A percentile compares a stretch with the other conserved stretches of the same genome.
Evolutionary conservation across 495 filamentous ascomycete genomes (phyloP).

Genomic region (Oidiodendron maius): DNA sequence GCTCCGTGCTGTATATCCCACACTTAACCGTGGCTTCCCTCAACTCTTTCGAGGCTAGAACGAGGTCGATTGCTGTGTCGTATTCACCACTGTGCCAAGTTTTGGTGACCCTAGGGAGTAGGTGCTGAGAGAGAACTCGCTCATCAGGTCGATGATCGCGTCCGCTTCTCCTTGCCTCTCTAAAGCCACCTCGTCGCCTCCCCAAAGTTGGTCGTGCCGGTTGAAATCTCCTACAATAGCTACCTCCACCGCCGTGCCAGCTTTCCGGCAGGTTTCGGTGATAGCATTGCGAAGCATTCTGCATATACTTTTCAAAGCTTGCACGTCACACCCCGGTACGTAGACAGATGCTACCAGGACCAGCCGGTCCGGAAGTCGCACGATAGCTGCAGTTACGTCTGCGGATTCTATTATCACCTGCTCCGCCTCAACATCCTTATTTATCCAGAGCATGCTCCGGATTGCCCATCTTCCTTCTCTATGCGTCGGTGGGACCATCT

Average conservation of each 20-base stretch:
- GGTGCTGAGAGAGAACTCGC: slow-evolving; percentile 23
- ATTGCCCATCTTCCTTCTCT: background rate
- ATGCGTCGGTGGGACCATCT: background rate
- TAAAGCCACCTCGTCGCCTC: slow-evolving; percentile 28
- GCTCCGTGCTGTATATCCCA: slow-evolving; percentile 22
- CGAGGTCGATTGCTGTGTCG: slow-evolving; percentile 26
- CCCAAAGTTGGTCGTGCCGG: slow-evolving; percentile 32
- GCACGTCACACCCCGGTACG: slow-evolving; percentile 7
- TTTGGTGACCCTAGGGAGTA: slow-evolving; percentile 29
- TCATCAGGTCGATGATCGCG: slow-evolving; percentile 31
- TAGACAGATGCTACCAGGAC: slow-evolving; percentile 21
- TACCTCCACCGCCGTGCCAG: slow-evolving; percentile 11
- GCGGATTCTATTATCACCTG: background rate
- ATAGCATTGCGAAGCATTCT: slow-evolving; percentile 7
- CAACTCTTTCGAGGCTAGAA: slow-evolving; percentile 21
- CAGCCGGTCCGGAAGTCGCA: slow-evolving; percentile 17
- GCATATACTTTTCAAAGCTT: slow-evolving; percentile 2
- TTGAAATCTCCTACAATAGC: slow-evolving; percentile 31
- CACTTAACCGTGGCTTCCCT: slow-evolving; percentile 21
- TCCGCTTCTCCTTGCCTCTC: slow-evolving; percentile 28
- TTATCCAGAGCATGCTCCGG: background rate
- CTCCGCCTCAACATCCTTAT: background rate
- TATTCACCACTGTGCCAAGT: slow-evolving; percentile 25
- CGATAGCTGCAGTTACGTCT: slow-evolving; percentile 14
- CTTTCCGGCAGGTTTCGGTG: slow-evolving; percentile 7